These are phyloP conservation scores for Tremella yokohamensis DNA, from an alignment of 768 basidiomycete genomes.

Conservation along the genomic window DNA sequence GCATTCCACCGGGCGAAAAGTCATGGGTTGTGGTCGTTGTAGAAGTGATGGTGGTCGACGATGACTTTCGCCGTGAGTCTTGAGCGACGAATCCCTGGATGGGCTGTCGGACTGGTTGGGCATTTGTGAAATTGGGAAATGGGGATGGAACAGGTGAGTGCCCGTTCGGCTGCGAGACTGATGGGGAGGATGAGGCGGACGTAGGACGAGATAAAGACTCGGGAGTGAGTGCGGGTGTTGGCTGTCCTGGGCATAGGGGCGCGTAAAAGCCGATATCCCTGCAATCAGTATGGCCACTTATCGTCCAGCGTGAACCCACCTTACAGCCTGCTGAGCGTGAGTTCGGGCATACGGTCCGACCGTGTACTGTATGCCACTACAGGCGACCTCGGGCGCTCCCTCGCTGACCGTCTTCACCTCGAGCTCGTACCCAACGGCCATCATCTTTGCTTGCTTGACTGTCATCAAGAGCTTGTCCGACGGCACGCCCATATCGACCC, in stretches of 20 bases:
- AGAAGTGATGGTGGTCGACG: slow-evolving; percentile 19
- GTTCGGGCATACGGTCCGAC: slow-evolving; percentile 37
- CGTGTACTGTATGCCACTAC: slow-evolving; percentile 35
- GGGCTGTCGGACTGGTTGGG: slow-evolving; percentile 4
- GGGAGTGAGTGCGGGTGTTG: background rate
- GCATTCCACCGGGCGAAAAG: slow-evolving; percentile 11
- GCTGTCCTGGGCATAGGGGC: slow-evolving; percentile 23
- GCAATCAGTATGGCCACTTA: background rate
- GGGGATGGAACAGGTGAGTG: background rate
- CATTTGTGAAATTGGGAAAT: background rate
- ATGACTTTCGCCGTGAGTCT: slow-evolving; percentile 20
- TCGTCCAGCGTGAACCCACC: slow-evolving; percentile 27
- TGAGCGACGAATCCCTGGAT: slow-evolving; percentile 29
- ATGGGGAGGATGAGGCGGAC: slow-evolving; percentile 10
- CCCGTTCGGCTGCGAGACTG: slow-evolving; percentile 5
- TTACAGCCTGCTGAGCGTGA: slow-evolving; percentile 38
- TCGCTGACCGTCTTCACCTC: slow-evolving; percentile 74
- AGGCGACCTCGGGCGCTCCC: slow-evolving; percentile 53
- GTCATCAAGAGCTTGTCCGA: slow-evolving; percentile 74
- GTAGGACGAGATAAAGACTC: slow-evolving; percentile 6
- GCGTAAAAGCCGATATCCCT: slow-evolving; percentile 41
- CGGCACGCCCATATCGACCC: slow-evolving; percentile 56
- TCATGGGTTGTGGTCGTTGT: slow-evolving; percentile 27
- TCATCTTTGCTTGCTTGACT: slow-evolving; percentile 62
- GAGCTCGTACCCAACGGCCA: slow-evolving; percentile 78